Evolutionary conservation across 495 filamentous ascomycete species (phyloP).

Genomic region (Mytilinidion resinicola): DNA sequence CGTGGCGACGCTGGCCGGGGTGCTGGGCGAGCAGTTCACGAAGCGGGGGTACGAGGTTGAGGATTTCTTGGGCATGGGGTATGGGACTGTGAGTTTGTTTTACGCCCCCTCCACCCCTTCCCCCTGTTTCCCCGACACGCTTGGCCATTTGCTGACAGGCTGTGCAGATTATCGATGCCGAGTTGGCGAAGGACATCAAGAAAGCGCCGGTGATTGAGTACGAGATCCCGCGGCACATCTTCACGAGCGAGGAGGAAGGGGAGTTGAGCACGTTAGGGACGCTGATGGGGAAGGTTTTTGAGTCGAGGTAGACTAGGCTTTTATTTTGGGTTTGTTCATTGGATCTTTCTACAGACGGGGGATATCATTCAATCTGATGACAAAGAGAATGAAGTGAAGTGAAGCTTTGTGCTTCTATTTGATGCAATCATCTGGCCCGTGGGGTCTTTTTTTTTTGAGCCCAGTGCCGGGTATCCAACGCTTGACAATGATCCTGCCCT

Average conservation of each 20-base stretch:
- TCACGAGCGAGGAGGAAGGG: constrained; percentile 48
- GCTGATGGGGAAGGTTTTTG: constrained; percentile 25
- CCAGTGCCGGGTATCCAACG: too few relatives aligned
- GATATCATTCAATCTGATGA: too few relatives aligned
- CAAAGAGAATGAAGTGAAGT: too few relatives aligned
- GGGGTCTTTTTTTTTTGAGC: too few relatives aligned
- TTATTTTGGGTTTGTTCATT: not conserved
- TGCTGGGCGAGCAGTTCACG: constrained; percentile 95
- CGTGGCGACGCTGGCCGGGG: constrained; percentile 86
- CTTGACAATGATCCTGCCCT: too few relatives aligned
- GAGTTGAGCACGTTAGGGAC: constrained; percentile 33
- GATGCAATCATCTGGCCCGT: too few relatives aligned
- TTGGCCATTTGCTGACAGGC: too few relatives aligned
- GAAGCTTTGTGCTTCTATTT: too few relatives aligned
- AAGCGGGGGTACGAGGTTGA: constrained; percentile 89
- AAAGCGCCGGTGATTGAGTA: constrained; percentile 85
- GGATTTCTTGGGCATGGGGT: constrained; percentile 94
- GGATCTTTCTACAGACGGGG: too few relatives aligned
- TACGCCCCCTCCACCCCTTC: too few relatives aligned
- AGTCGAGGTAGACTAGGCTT: constrained; percentile 2
- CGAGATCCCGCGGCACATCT: constrained; percentile 87
- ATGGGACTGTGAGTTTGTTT: constrained; percentile 61
- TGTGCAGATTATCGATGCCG: constrained; percentile 66
- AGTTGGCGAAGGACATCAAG: constrained; percentile 74
- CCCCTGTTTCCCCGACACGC: too few relatives aligned